Evolutionary conservation across 2,329 filamentous ascomycete genomes (phyloP).

Genomic region (Penicillium sp.): DNA sequence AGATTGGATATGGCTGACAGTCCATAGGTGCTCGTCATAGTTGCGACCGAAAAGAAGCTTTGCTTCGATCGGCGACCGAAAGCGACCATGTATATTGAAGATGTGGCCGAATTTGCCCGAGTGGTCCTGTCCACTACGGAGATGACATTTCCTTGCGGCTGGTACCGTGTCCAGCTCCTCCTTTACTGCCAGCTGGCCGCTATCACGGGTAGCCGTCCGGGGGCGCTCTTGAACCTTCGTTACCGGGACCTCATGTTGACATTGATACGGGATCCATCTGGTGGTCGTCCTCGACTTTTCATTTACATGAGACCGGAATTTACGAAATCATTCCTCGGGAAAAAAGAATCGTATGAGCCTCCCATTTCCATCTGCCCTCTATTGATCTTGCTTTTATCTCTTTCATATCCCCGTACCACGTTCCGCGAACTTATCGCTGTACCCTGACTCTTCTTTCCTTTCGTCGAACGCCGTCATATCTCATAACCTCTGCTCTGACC

Average conservation of each 20-base stretch:
- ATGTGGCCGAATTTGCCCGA: constrained; percentile 27
- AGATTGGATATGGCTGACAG: constrained; percentile 8
- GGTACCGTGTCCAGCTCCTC: constrained; percentile 21
- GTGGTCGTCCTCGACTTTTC: constrained; percentile 17
- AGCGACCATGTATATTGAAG: constrained; percentile 30
- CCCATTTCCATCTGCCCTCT: no score
- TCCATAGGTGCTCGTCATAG: constrained; percentile 24
- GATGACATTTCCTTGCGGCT: constrained; percentile 28
- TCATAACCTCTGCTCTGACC: no score
- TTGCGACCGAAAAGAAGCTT: constrained; percentile 26
- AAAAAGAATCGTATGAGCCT: constrained; percentile 21
- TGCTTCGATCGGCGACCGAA: constrained; percentile 17
- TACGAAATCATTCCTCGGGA: constrained; percentile 22
- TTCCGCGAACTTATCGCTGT: no score
- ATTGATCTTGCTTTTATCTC: no score
- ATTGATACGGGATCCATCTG: constrained; percentile 24
- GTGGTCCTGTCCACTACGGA: constrained; percentile 28
- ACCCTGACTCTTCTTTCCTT: no score
- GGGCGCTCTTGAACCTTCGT: constrained; percentile 22
- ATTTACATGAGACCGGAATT: constrained; percentile 24
- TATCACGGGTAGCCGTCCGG: constrained; percentile 23
- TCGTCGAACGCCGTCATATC: no score
- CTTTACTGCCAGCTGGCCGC: constrained; percentile 25
- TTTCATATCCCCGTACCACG: no score
- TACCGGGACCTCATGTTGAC: constrained; percentile 24